phyloP scores from a whole-genome alignment of 2,329 filamentous ascomycete species.

The Penicillium sumatraense region DNA sequence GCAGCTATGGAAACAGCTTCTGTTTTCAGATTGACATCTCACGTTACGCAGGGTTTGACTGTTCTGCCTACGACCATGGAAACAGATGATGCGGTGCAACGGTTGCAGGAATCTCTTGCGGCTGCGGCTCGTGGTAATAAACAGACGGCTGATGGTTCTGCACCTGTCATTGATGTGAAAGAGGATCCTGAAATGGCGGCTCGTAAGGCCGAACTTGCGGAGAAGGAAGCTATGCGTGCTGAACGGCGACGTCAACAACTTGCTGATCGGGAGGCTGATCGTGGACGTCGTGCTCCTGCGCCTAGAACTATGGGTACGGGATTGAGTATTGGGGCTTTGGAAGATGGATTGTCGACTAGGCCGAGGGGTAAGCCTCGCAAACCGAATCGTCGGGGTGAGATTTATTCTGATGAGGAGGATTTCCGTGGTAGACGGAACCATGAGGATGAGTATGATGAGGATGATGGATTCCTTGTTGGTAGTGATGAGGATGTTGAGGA shows the following conservation, averaged over 20 bases:
- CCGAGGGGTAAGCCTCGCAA: slow-evolving; percentile 44
- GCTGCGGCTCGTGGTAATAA: slow-evolving; percentile 59
- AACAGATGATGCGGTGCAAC: slow-evolving; percentile 64
- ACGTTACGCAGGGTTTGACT: slow-evolving; percentile 64
- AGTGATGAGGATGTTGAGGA: slow-evolving; percentile 55
- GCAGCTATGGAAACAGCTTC: slow-evolving; percentile 62
- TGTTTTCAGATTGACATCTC: slow-evolving; percentile 65
- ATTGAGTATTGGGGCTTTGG: slow-evolving; percentile 60
- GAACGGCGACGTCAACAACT: slow-evolving; percentile 61
- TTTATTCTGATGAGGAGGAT: slow-evolving; percentile 55
- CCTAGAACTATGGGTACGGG: slow-evolving; percentile 53
- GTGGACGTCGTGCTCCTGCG: slow-evolving; percentile 54
- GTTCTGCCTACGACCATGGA: slow-evolving; percentile 60
- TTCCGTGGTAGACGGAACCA: slow-evolving; percentile 56
- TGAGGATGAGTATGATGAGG: slow-evolving; percentile 82
- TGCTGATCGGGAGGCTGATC: slow-evolving; percentile 59
- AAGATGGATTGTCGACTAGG: slow-evolving; percentile 57
- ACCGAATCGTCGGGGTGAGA: slow-evolving; percentile 51
- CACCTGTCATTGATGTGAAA: slow-evolving; percentile 61
- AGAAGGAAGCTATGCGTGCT: slow-evolving; percentile 61
- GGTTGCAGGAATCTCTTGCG: slow-evolving; percentile 64
- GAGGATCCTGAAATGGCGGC: slow-evolving; percentile 67
- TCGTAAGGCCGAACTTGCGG: slow-evolving; percentile 62
- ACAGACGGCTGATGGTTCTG: slow-evolving; percentile 55
- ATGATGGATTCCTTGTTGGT: slow-evolving; percentile 73